These are phyloP conservation scores for Schizothecium vesticola DNA, from an alignment of 495 filamentous ascomycete species.

Conservation along the genomic window DNA sequence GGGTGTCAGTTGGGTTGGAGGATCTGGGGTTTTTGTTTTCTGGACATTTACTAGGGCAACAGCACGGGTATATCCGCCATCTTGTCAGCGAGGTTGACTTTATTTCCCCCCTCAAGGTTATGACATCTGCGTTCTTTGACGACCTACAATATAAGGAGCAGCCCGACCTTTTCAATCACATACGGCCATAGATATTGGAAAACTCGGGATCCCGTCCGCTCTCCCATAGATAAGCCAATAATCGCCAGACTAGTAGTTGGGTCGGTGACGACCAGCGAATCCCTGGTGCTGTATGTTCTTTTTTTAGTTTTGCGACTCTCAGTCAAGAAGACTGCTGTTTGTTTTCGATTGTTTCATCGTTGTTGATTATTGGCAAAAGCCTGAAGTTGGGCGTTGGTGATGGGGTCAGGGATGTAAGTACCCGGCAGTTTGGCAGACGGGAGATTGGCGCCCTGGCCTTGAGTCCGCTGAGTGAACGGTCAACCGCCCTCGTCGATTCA, in stretches of 20 bases:
- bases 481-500: too few relatives aligned
- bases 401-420: too few relatives aligned
- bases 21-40: neutral
- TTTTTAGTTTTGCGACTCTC: slow-evolving; percentile 7
- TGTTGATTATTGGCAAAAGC: too few relatives aligned
- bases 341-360: too few relatives aligned
- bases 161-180: neutral
- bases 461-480: too few relatives aligned
- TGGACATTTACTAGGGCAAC: neutral
- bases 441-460: too few relatives aligned
- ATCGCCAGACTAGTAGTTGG: slow-evolving; percentile 38
- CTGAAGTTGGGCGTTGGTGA: too few relatives aligned
- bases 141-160: too few relatives aligned
- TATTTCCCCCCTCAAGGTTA: too few relatives aligned
- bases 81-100: neutral
- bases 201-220: slow-evolving; percentile 16
- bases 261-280: slow-evolving; percentile 34
- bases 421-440: too few relatives aligned
- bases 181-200: slow-evolving; percentile 10
- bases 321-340: too few relatives aligned
- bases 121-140: neutral
- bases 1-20: neutral
- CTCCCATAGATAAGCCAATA: slow-evolving; percentile 43
- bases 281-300: slow-evolving; percentile 39
- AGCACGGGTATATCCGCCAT: neutral